These are phyloP conservation scores for Skeletonema grethae DNA, from an alignment of 108 stramenopile genomes.

Conservation along the genomic window DNA sequence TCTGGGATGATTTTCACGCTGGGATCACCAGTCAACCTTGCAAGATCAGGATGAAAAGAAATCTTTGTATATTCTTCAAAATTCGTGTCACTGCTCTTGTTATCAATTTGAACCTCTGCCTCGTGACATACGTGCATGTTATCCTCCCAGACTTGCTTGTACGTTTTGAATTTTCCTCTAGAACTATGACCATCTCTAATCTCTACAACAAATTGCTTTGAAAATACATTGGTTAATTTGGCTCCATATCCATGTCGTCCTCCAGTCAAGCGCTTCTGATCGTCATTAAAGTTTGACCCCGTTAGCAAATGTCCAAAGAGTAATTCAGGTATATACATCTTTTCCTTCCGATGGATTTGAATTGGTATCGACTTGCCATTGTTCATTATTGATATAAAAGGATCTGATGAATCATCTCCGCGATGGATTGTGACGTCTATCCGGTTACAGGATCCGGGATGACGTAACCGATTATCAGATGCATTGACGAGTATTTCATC, in stretches of 20 bases:
- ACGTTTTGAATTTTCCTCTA: conserved; percentile 40
- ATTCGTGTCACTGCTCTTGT: conserved; percentile 6
- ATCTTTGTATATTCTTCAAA: conserved; percentile 70
- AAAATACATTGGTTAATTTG: conserved; percentile 91
- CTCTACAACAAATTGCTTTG: conserved; percentile 72
- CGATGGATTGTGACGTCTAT: conserved; percentile 78
- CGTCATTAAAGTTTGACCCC: conserved; percentile 97
- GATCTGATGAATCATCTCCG: conserved; percentile 44
- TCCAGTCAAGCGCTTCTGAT: conserved; percentile 91
- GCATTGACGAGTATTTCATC: conserved; percentile 97
- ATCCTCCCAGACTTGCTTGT: conserved; percentile 69
- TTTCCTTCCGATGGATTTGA: conserved; percentile 61
- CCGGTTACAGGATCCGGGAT: conserved; percentile 63
- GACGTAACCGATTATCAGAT: conserved; percentile 85
- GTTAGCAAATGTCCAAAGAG: conserved; percentile 98
- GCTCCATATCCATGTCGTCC: conserved; percentile 92
- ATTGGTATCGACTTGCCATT: conserved; percentile 79
- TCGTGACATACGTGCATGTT: conserved; percentile 73
- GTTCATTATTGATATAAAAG: conserved; percentile 78
- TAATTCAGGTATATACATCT: conserved; percentile 92
- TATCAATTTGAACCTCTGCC: conserved; percentile 38
- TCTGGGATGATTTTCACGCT: conserved; percentile 39
- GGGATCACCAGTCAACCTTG: conserved; percentile 47
- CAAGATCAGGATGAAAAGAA: conserved; percentile 82
- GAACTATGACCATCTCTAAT: conserved; percentile 58